Evolutionary conservation across 2,329 filamentous ascomycete genomes (phyloP).

Genomic region (Lasiodiplodia sp.): DNA sequence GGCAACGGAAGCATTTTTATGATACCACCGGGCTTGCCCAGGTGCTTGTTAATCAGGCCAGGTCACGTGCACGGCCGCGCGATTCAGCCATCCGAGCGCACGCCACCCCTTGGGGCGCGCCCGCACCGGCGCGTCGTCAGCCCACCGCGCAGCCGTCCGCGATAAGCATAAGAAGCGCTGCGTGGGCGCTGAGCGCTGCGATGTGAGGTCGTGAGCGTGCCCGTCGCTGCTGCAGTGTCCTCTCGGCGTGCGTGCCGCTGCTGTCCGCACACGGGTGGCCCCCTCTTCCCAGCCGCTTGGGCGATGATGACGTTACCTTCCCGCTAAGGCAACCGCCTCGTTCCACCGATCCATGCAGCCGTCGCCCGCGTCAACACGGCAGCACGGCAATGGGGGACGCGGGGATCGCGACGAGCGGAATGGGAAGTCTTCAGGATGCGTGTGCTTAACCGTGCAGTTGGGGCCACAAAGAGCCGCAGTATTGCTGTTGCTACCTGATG

Average conservation of each 20-base stretch:
- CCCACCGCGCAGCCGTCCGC: conserved; percentile 10
- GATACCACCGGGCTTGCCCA: conserved; percentile 15
- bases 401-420: neutral
- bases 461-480: neutral
- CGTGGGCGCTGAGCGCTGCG: neutral
- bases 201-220: neutral
- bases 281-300: conserved; percentile 21
- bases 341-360: conserved; percentile 6
- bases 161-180: conserved; percentile 15
- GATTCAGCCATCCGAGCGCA: conserved; percentile 22
- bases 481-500: conserved; percentile 1
- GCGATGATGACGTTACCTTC: conserved; percentile 16
- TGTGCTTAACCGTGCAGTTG: neutral
- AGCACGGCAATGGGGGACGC: neutral
- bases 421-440: neutral
- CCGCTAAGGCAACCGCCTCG: conserved; percentile 19
- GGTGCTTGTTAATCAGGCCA: conserved; percentile 21
- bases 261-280: conserved; percentile 1
- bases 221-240: neutral
- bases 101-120: conserved; percentile 16
- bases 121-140: conserved; percentile 16
- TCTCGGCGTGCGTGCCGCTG: conserved; percentile 12
- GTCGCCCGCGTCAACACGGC: neutral
- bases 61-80: conserved; percentile 16
- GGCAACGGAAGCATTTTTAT: conserved; percentile 31